Evolutionary conservation across 2,329 filamentous ascomycete species (phyloP).

Genomic region (Ceratocystis alfenasii): DNA sequence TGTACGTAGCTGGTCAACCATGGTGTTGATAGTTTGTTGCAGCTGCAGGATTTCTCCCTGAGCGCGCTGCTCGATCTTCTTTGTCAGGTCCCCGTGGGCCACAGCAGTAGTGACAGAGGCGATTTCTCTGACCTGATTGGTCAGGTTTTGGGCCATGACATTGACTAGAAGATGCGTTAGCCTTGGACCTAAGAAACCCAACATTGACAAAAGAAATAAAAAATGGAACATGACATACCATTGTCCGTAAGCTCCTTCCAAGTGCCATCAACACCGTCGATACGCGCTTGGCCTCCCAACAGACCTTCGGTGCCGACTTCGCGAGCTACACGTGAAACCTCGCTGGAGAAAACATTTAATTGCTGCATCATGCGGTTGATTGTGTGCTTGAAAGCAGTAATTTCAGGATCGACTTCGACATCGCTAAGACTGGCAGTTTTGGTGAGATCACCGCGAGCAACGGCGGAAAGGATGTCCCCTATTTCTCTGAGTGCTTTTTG

Average conservation of each 20-base stretch:
- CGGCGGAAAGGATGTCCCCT: slow-evolving; percentile 91
- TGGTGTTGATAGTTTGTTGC: slow-evolving; percentile 79
- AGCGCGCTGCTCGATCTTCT: slow-evolving; percentile 72
- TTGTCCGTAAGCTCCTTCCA: slow-evolving; percentile 96
- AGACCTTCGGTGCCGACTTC: slow-evolving; percentile 95
- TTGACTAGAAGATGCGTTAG: slow-evolving; percentile 50
- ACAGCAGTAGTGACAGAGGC: slow-evolving; percentile 75
- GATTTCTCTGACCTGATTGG: slow-evolving; percentile 75
- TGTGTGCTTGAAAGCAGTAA: slow-evolving; percentile 92
- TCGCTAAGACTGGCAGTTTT: slow-evolving; percentile 95
- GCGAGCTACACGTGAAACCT: slow-evolving; percentile 85
- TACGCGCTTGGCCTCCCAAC: slow-evolving; percentile 83
- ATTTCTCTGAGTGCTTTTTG: slow-evolving; percentile 95
- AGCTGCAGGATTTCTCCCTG: slow-evolving; percentile 72
- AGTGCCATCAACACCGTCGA: slow-evolving; percentile 87
- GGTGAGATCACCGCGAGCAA: slow-evolving; percentile 86
- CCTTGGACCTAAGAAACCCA: background rate
- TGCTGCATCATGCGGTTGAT: slow-evolving; percentile 99
- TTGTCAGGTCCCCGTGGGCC: slow-evolving; percentile 68
- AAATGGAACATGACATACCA: slow-evolving; percentile 34
- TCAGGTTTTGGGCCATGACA: slow-evolving; percentile 73
- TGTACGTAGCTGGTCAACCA: slow-evolving; percentile 74
- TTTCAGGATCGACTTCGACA: slow-evolving; percentile 95
- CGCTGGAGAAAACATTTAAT: slow-evolving; percentile 88
- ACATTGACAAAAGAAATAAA: background rate